Evolutionary conservation across 2,329 filamentous ascomycete species (phyloP).

Genomic region (Microcyclosporella mali): DNA sequence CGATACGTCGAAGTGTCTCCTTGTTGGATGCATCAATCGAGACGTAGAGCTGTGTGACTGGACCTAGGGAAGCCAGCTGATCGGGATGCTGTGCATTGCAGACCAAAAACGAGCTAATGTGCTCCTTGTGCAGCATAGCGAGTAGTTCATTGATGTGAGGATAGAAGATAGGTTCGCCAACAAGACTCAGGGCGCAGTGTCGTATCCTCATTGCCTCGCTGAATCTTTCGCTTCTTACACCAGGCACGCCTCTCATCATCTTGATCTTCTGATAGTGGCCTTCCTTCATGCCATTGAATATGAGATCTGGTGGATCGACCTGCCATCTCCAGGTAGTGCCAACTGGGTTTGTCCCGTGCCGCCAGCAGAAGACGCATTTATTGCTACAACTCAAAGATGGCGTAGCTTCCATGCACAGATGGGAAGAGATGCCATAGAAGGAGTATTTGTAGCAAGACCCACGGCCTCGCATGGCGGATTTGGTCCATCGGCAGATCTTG

Average conservation of each 20-base stretch:
- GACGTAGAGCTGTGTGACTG: constrained; percentile 92
- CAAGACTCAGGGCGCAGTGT: constrained; percentile 85
- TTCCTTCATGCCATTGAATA: constrained; percentile 83
- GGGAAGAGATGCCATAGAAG: constrained; percentile 93
- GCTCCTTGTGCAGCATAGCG: constrained; percentile 72
- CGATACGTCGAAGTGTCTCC: constrained; percentile 80
- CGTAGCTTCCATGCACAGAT: constrained; percentile 97
- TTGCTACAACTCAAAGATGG: constrained; percentile 93
- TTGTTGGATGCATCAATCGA: constrained; percentile 91
- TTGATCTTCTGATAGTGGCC: constrained; percentile 97
- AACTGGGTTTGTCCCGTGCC: constrained; percentile 93
- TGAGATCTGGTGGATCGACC: constrained; percentile 81
- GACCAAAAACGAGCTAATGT: constrained; percentile 89
- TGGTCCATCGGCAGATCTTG: constrained; percentile 98
- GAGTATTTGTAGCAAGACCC: constrained; percentile 97
- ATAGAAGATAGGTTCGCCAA: constrained; percentile 98
- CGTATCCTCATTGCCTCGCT: constrained; percentile 87
- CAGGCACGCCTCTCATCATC: constrained; percentile 89
- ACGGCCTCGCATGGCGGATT: constrained; percentile 85
- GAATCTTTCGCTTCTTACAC: constrained; percentile 85
- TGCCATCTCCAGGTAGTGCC: constrained; percentile 96
- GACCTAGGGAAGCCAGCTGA: constrained; percentile 71
- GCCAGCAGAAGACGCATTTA: constrained; percentile 99
- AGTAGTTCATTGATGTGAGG: constrained; percentile 94
- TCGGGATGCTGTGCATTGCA: constrained; percentile 97